Conservation (phyloP, 1,139 yeast genomes). For the Candida freyschussii region DNA sequence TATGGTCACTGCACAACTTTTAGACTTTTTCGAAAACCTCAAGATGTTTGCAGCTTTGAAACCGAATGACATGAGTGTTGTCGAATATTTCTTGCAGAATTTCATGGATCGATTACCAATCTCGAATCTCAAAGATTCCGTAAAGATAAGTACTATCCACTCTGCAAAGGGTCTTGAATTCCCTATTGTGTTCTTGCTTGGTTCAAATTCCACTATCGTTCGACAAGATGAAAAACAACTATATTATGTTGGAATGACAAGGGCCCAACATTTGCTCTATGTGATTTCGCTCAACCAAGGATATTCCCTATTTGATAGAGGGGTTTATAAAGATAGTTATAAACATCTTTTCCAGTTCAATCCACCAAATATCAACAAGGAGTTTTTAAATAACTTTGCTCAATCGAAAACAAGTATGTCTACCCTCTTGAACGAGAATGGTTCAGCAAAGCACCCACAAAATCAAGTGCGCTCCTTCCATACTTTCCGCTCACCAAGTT, state of each 20-base stretch:
- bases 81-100: conserved; percentile 40
- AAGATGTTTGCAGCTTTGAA: conserved; percentile 24
- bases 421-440: no score
- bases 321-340: not conserved
- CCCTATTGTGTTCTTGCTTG: conserved; percentile 59
- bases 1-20: conserved; percentile 21
- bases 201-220: conserved; percentile 24
- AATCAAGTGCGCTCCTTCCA: no score
- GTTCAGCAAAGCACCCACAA: no score
- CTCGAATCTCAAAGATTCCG: conserved; percentile 15
- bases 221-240: conserved; percentile 31
- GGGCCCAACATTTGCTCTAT: conserved; percentile 54
- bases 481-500: no score
- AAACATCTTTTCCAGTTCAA: conserved; percentile 1
- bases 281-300: no score
- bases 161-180: conserved; percentile 70
- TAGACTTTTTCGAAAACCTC: conserved; percentile 28
- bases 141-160: conserved; percentile 46
- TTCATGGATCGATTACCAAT: conserved; percentile 41
- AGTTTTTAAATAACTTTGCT: conserved; percentile 1
- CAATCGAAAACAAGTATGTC: no score
- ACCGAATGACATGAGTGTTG: conserved; percentile 24
- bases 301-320: conserved; percentile 6
- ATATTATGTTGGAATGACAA: conserved; percentile 60
- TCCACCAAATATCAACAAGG: conserved; percentile 1